A percentile compares a stretch with the other conserved stretches of the same genome.
phyloP scores from a whole-genome alignment of 2,329 filamentous ascomycete genomes.

The Dactylellina parvicollis region DNA sequence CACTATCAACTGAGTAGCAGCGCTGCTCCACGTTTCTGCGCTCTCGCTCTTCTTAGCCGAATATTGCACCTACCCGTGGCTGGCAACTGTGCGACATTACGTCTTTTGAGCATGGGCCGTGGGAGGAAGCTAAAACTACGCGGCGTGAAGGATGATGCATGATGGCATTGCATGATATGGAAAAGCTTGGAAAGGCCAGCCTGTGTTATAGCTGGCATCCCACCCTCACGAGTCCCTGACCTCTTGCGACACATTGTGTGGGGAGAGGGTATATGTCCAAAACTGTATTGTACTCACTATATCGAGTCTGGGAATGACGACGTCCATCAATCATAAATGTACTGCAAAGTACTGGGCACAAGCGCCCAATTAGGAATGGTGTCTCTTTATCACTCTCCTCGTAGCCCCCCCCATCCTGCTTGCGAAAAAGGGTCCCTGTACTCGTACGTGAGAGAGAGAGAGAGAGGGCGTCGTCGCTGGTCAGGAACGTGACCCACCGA shows the following conservation, averaged over 20 bases:
- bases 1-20: neutral
- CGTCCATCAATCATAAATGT: constrained; percentile 12
- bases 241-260: neutral
- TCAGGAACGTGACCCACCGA: constrained; percentile 33
- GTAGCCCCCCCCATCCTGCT: constrained; percentile 3
- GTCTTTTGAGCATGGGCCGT: constrained; percentile 12
- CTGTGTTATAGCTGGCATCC: constrained; percentile 4
- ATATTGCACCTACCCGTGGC: constrained; percentile 8
- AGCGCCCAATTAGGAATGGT: constrained; percentile 16
- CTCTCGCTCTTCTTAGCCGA: constrained; percentile 13
- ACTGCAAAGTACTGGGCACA: neutral
- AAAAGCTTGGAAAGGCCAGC: constrained; percentile 27
- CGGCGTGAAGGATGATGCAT: constrained; percentile 20
- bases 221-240: constrained; percentile 1
- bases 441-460: constrained; percentile 4
- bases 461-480: constrained; percentile 14
- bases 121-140: neutral
- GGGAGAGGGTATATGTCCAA: constrained; percentile 20
- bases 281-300: constrained; percentile 22
- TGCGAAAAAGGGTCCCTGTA: neutral
- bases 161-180: constrained; percentile 12
- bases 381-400: neutral
- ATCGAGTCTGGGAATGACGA: constrained; percentile 8
- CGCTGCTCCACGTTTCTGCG: constrained; percentile 13
- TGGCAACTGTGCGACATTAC: constrained; percentile 33